Evolutionary conservation across 768 basidiomycete species (phyloP).

Genomic region (Austroboletus festivus): DNA sequence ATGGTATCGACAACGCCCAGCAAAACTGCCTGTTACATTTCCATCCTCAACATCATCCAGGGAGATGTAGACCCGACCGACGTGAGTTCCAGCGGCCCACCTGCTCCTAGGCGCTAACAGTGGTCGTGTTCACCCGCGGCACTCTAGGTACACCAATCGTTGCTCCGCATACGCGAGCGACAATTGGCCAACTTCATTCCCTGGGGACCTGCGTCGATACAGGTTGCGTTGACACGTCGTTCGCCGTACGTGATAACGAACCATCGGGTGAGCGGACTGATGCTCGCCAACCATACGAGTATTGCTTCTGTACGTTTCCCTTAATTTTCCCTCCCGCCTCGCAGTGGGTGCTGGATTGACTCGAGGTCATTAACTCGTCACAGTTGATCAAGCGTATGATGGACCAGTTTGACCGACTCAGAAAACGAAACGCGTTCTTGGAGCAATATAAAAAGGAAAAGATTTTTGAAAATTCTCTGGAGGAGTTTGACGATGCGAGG

Average conservation of each 20-base stretch:
- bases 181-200: slow-evolving; percentile 98
- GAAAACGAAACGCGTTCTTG: slow-evolving; percentile 89
- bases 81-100: slow-evolving; percentile 39
- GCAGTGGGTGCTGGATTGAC: not conserved
- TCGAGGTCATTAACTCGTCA: not conserved
- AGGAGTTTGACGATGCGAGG: slow-evolving; percentile 98
- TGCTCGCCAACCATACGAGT: slow-evolving; percentile 99
- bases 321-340: not conserved
- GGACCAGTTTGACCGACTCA: slow-evolving; percentile 87
- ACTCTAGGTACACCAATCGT: slow-evolving; percentile 88
- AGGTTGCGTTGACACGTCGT: slow-evolving; percentile 89
- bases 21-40: slow-evolving; percentile 94
- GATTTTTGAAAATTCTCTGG: slow-evolving; percentile 88
- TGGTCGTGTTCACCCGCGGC: not conserved
- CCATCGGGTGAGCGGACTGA: slow-evolving; percentile 94
- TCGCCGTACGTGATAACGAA: slow-evolving; percentile 86
- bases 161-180: slow-evolving; percentile 93
- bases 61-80: slow-evolving; percentile 98
- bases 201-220: slow-evolving; percentile 98
- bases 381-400: slow-evolving; percentile 95
- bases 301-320: slow-evolving; percentile 76
- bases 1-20: slow-evolving; percentile 95
- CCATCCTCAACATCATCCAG: slow-evolving; percentile 96
- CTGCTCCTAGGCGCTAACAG: not conserved
- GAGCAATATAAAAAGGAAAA: slow-evolving; percentile 98